Conservation (phyloP, 2,329 filamentous ascomycete species). For the Colletotrichum lindemuthianum region DNA sequence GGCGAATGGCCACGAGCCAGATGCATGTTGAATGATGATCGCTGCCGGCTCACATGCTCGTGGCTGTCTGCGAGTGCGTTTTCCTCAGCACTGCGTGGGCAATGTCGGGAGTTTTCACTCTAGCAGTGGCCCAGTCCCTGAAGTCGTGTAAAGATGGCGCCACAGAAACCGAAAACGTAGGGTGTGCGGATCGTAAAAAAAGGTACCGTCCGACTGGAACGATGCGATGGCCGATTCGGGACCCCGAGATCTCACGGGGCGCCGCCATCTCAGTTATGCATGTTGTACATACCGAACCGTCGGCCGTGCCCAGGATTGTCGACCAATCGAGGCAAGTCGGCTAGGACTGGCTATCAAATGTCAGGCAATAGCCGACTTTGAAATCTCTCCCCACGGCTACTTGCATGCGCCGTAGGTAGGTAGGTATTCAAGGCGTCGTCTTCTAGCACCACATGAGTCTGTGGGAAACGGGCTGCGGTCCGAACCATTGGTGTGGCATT, state of each 20-base stretch:
- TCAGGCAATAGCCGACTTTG: not conserved
- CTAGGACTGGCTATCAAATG: constrained; percentile 2
- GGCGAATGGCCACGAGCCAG: no score
- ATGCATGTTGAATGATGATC: no score
- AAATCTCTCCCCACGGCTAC: constrained; percentile 5
- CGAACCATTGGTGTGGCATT: not conserved
- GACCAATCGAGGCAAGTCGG: constrained; percentile 5
- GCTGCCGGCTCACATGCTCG: no score
- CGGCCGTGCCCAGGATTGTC: not conserved
- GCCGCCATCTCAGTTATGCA: constrained; percentile 2
- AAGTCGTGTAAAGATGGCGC: not conserved
- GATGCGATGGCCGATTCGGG: constrained; percentile 22
- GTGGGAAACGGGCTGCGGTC: not conserved
- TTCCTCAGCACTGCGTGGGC: not conserved
- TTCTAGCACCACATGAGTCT: not conserved
- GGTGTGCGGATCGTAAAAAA: constrained; percentile 13
- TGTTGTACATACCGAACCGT: constrained; percentile 8
- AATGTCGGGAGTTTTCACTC: not conserved
- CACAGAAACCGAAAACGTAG: not conserved
- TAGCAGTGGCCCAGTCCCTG: not conserved
- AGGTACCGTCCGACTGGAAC: constrained; percentile 30
- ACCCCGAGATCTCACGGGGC: constrained; percentile 11
- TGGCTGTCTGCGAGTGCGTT: not conserved
- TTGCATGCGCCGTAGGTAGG: not conserved
- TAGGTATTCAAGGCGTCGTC: not conserved